Conservation (phyloP, 371 early-diverging fungal species). For the Lichtheimia corymbifera region DNA sequence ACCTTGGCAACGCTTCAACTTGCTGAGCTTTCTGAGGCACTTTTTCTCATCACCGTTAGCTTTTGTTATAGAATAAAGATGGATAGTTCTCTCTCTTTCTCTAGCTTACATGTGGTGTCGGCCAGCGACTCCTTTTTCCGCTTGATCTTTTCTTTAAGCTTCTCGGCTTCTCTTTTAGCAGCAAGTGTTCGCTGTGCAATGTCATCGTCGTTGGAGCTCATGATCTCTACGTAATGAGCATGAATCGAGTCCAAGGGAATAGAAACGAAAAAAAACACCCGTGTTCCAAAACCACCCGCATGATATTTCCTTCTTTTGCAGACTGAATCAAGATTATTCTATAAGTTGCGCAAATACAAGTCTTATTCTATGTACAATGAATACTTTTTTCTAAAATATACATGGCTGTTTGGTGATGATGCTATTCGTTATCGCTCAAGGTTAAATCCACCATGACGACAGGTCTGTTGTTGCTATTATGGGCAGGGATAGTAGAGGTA, state of each 20-base stretch:
- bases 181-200: constrained; percentile 87
- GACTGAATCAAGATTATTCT: background rate
- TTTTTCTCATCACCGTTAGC: background rate
- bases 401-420: background rate
- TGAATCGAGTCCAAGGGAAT: background rate
- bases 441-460: background rate
- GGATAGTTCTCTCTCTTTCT: background rate
- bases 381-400: background rate
- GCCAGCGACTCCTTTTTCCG: constrained; percentile 87
- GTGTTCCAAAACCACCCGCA: background rate
- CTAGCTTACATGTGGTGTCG: constrained; percentile 88
- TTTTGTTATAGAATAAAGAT: background rate
- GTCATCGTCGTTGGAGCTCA: constrained; percentile 49
- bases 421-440: background rate
- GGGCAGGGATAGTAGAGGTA: too few species aligned
- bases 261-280: too few species aligned
- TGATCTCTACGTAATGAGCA: constrained; percentile 2
- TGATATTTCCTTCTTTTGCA: background rate
- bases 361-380: background rate
- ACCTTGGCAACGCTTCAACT: constrained; percentile 80
- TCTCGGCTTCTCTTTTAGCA: constrained; percentile 95
- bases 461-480: too few species aligned
- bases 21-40: constrained; percentile 48
- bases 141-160: constrained; percentile 93
- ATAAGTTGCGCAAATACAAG: background rate